phyloP scores from a whole-genome alignment of 352 stramenopile species.

The Globisporangium ultimum region DNA sequence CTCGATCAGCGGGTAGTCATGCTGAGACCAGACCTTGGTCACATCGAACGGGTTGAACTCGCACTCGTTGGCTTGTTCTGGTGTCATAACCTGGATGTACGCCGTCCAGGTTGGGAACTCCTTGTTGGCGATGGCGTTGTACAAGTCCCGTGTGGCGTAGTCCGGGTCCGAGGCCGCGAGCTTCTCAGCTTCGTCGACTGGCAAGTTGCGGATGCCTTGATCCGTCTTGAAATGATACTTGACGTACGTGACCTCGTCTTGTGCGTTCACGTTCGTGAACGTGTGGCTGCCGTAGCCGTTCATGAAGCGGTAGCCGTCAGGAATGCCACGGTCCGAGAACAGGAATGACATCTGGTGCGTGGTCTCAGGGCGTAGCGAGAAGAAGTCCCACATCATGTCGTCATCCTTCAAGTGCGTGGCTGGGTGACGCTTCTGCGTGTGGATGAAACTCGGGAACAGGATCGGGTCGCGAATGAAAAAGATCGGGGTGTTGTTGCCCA shows the following conservation, averaged over 20 bases:
- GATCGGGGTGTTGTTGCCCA: slow-evolving; percentile 92
- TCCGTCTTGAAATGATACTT: slow-evolving; percentile 94
- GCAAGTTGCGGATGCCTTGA: slow-evolving; percentile 85
- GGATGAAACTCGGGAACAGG: slow-evolving; percentile 90
- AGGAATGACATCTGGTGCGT: slow-evolving; percentile 86
- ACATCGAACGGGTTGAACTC: slow-evolving; percentile 91
- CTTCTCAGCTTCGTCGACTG: slow-evolving; percentile 60
- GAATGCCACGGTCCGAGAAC: slow-evolving; percentile 86
- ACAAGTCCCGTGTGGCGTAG: slow-evolving; percentile 90
- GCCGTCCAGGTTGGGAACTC: slow-evolving; percentile 85
- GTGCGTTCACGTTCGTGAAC: slow-evolving; percentile 87
- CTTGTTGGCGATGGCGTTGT: slow-evolving; percentile 81
- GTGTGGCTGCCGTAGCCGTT: slow-evolving; percentile 92
- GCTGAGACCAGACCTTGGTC: slow-evolving; percentile 91
- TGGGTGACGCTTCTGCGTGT: slow-evolving; percentile 90
- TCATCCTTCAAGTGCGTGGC: slow-evolving; percentile 76
- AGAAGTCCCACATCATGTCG: slow-evolving; percentile 90
- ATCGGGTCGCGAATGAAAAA: slow-evolving; percentile 93
- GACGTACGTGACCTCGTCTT: slow-evolving; percentile 77
- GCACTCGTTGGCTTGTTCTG: slow-evolving; percentile 51
- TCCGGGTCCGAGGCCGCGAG: slow-evolving; percentile 78
- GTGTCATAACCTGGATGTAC: slow-evolving; percentile 91
- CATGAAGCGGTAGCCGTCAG: slow-evolving; percentile 87
- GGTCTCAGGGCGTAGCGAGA: slow-evolving; percentile 83
- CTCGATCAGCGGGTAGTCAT: slow-evolving; percentile 80